These are phyloP conservation scores for Aquanectria penicillioides DNA, from an alignment of 2,329 filamentous ascomycete genomes.

Conservation along the genomic window DNA sequence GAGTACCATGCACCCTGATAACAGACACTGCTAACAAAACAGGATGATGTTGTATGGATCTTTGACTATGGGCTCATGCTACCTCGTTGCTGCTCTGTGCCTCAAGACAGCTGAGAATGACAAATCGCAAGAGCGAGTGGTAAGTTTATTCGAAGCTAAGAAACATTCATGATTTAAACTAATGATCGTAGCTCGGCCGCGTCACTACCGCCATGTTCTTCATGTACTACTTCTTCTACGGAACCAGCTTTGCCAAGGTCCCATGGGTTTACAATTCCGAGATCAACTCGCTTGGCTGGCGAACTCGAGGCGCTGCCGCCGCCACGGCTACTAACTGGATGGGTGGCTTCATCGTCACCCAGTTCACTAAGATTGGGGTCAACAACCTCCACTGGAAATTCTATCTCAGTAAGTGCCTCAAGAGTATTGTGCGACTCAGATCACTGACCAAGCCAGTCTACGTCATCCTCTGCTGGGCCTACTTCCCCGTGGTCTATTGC, in stretches of 20 bases:
- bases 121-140: conserved; percentile 39
- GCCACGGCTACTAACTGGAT: conserved; percentile 58
- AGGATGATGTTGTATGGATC: conserved; percentile 54
- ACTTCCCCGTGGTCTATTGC: conserved; percentile 54
- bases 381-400: conserved; percentile 54
- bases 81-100: conserved; percentile 50
- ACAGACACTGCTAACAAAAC: neutral
- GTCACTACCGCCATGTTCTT: conserved; percentile 55
- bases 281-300: conserved; percentile 54
- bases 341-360: conserved; percentile 53
- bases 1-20: neutral
- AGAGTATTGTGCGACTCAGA: rapidly evolving
- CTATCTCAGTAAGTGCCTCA: conserved; percentile 49
- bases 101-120: conserved; percentile 46
- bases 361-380: conserved; percentile 56
- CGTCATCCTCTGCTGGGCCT: conserved; percentile 47
- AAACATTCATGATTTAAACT: neutral
- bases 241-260: conserved; percentile 50
- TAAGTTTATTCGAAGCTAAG: conserved; percentile 4
- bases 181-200: conserved; percentile 45
- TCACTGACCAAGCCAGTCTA: conserved; percentile 36
- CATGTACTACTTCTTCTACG: conserved; percentile 55
- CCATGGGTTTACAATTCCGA: conserved; percentile 56
- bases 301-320: conserved; percentile 53
- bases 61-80: conserved; percentile 46